A percentile compares a stretch with the other conserved stretches of the same genome.
These are phyloP conservation scores for Drechslerella dactyloides DNA, from an alignment of 2,329 filamentous ascomycete species.

Conservation along the genomic window DNA sequence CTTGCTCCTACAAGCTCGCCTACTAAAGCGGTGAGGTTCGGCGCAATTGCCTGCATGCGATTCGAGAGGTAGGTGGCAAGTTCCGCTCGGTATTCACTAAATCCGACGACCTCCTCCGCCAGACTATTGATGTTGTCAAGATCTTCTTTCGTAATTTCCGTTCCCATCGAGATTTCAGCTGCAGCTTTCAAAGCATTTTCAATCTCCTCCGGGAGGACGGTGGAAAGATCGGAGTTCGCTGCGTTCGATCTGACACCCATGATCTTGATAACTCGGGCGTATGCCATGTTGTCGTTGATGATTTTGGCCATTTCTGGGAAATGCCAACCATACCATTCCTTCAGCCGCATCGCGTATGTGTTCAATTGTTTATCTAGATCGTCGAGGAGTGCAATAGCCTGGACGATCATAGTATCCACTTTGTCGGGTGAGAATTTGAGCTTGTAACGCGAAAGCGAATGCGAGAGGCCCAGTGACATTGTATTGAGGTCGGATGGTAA, in stretches of 20 bases:
- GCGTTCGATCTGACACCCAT: slow-evolving; percentile 89
- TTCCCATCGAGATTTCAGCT: slow-evolving; percentile 97
- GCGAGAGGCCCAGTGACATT: slow-evolving; percentile 94
- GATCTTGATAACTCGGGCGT: slow-evolving; percentile 82
- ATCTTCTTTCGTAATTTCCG: slow-evolving; percentile 92
- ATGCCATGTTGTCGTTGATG: slow-evolving; percentile 94
- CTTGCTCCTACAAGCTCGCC: slow-evolving; percentile 93
- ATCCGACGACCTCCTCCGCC: slow-evolving; percentile 89
- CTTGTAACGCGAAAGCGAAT: slow-evolving; percentile 96
- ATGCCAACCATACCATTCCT: slow-evolving; percentile 99
- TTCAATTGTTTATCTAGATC: slow-evolving; percentile 99
- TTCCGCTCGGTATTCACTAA: slow-evolving; percentile 87
- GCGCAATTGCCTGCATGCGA: slow-evolving; percentile 95
- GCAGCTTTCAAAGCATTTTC: slow-evolving; percentile 89
- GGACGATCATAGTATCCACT: slow-evolving; percentile 99
- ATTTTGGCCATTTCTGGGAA: slow-evolving; percentile 98
- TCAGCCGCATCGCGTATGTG: slow-evolving; percentile 97
- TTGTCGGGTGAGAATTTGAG: slow-evolving; percentile 98
- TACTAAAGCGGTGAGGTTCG: slow-evolving; percentile 90
- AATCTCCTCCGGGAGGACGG: slow-evolving; percentile 93
- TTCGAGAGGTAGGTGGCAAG: slow-evolving; percentile 87
- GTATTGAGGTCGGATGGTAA: slow-evolving; percentile 84
- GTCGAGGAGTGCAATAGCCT: slow-evolving; percentile 90
- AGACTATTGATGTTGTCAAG: slow-evolving; percentile 89
- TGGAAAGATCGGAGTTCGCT: slow-evolving; percentile 76